Percentiles rank a stretch among this genome's conserved stretches.
These are phyloP conservation scores for Trichoderma breve DNA, from an alignment of 2,329 filamentous ascomycete species.

Conservation along the genomic window DNA sequence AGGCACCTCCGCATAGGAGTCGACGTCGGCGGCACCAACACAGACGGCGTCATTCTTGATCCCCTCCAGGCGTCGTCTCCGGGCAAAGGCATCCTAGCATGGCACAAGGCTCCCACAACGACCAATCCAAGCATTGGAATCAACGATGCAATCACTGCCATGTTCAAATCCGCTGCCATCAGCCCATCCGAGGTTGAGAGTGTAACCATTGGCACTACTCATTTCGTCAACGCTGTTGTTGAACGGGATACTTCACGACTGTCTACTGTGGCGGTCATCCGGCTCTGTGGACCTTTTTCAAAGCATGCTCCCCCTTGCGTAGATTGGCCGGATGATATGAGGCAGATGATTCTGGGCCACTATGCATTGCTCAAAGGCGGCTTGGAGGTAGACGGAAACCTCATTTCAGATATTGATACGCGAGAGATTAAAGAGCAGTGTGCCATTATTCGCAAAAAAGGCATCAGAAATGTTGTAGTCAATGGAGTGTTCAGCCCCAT, in stretches of 20 bases:
- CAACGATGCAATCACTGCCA: conserved; percentile 42
- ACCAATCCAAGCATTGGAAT: conserved; percentile 48
- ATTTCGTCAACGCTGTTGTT: conserved; percentile 59
- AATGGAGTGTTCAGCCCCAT: conserved; percentile 54
- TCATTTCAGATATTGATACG: conserved; percentile 47
- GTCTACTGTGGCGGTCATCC: conserved; percentile 51
- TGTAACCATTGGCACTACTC: conserved; percentile 55
- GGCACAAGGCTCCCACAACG: conserved; percentile 50
- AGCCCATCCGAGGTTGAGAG: conserved; percentile 41
- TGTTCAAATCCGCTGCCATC: conserved; percentile 39
- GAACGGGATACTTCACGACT: conserved; percentile 50
- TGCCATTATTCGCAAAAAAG: conserved; percentile 37
- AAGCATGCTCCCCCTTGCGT: conserved; percentile 50
- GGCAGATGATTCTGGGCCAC: conserved; percentile 46
- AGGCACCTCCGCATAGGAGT: conserved; percentile 42
- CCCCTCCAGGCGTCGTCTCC: conserved; percentile 35
- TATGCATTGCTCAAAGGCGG: conserved; percentile 48
- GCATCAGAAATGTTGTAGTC: conserved; percentile 48
- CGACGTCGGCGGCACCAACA: conserved; percentile 53
- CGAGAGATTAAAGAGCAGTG: conserved; percentile 41
- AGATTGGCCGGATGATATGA: conserved; percentile 53
- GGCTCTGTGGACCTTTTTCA: conserved; percentile 54
- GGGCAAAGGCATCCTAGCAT: conserved; percentile 46
- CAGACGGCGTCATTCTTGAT: conserved; percentile 52
- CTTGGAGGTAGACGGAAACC: conserved; percentile 49